Evolutionary conservation across 305 asterid species (phyloP), one percentile per base, ranked within the genome.

Genomic region (Solanum aculeatissimum): DNA sequence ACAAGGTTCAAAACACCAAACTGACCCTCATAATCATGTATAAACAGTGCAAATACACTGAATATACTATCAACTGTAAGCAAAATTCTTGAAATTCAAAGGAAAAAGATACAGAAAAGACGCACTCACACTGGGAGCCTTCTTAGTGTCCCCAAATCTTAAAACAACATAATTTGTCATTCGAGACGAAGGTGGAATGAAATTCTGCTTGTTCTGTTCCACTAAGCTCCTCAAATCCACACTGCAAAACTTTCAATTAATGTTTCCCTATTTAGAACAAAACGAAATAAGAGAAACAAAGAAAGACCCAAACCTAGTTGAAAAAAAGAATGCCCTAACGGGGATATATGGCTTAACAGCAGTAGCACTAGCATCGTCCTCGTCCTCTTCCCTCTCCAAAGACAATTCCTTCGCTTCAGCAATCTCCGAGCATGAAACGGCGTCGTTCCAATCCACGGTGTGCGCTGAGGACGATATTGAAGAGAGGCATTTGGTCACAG

Each of bases 151-250:
- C 72, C 96, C 97, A 89, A 93, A 96, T 58, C 95, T 85, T 80
- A 96, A 86, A 84, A 96, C 98, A 83, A 94, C 98, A 79, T 96
- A 96, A 85, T 96, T 96, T 5, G 98, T 93, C 98, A 93, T 96
- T 40, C 98, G 92, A n/a, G 99, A 95, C 0, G 98, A 89, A 0
- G 98, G 96, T 5, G 98, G 94, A 40, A 93, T 85, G 53, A 92
- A 93, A 89, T 90, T 92, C 88, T 88, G 95, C 74, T 92, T 95
- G 90, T 95, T 95, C 89, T 94, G 94, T 84, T 94, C 98, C 89
- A 91, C 92, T 88, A 96, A 89, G 90, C 94, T 89, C 93, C 84
- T 94, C 90, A 96, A 88, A 90, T 96, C 98, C 91, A 96, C 98
- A 60, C 99, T 96, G 92, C 86, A 86, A 81, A 32, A 55, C 49